These are phyloP conservation scores for Globisporangium camurandrum DNA, from an alignment of 352 stramenopile genomes.

Conservation along the genomic window DNA sequence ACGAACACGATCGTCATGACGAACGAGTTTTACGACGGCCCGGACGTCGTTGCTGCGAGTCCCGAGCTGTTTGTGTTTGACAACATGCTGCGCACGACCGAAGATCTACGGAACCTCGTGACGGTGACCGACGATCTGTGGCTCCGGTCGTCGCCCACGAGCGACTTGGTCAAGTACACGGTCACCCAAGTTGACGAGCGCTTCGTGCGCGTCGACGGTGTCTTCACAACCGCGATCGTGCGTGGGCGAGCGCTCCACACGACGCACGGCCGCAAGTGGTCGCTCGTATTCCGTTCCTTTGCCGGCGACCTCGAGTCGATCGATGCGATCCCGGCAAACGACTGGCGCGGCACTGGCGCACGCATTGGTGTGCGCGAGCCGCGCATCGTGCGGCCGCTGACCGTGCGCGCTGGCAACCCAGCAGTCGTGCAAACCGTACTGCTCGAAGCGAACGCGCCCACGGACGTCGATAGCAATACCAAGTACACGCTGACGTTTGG, in stretches of 20 bases:
- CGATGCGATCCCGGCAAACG: conserved; percentile 44
- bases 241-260: conserved; percentile 25
- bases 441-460: conserved; percentile 25
- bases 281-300: conserved; percentile 66
- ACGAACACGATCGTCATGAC: conserved; percentile 24
- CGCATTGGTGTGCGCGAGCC: conserved; percentile 39
- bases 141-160: conserved; percentile 25
- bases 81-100: conserved; percentile 55
- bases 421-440: conserved; percentile 43
- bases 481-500: conserved; percentile 51
- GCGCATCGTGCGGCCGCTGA: conserved; percentile 25
- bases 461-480: conserved; percentile 19
- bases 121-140: conserved; percentile 38
- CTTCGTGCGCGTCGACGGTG: conserved; percentile 39
- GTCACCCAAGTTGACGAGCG: conserved; percentile 19
- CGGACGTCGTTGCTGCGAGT: conserved; percentile 18
- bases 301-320: conserved; percentile 42
- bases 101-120: conserved; percentile 33
- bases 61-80: conserved; percentile 48
- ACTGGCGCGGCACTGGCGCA: conserved; percentile 48
- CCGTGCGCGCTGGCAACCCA: conserved; percentile 46
- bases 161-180: conserved; percentile 41
- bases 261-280: conserved; percentile 46
- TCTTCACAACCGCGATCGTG: conserved; percentile 34
- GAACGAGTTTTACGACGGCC: conserved; percentile 21